Conservation (phyloP, 2,329 filamentous ascomycete genomes). For the Thelonectria rubi region DNA sequence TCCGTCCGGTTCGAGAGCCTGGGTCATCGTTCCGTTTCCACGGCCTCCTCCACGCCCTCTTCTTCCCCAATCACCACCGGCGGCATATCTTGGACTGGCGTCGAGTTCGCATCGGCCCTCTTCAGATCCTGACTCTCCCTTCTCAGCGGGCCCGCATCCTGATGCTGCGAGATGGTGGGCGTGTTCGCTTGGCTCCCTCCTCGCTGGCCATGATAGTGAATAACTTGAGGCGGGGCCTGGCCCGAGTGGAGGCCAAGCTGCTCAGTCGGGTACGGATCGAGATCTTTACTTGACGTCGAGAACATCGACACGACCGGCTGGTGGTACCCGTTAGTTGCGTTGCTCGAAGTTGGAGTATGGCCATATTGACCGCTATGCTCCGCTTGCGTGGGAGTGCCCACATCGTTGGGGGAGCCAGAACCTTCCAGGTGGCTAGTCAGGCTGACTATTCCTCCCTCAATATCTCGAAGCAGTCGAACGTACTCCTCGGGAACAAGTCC, state of each 20-base stretch:
- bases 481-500: conserved; percentile 97
- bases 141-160: conserved; percentile 57
- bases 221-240: conserved; percentile 70
- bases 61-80: conserved; percentile 32
- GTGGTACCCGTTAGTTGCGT: conserved; percentile 69
- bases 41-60: conserved; percentile 27
- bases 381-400: conserved; percentile 68
- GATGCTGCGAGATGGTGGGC: conserved; percentile 63
- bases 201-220: conserved; percentile 73
- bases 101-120: conserved; percentile 50
- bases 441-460: conserved; percentile 87
- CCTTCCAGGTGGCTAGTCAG: conserved; percentile 70
- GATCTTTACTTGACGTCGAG: conserved; percentile 74
- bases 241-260: conserved; percentile 69
- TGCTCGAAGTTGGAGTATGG: conserved; percentile 58
- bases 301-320: conserved; percentile 75
- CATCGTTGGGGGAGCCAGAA: conserved; percentile 62
- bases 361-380: conserved; percentile 60
- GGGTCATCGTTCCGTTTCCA: conserved; percentile 43
- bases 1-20: conserved; percentile 31
- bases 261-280: conserved; percentile 74
- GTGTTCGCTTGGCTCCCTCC: conserved; percentile 75
- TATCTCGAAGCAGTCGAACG: conserved; percentile 89
- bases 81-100: conserved; percentile 50
- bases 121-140: conserved; percentile 60